Conservation (phyloP, 192 early-diverging fungal genomes). For the Pilobolus umbonatus region DNA sequence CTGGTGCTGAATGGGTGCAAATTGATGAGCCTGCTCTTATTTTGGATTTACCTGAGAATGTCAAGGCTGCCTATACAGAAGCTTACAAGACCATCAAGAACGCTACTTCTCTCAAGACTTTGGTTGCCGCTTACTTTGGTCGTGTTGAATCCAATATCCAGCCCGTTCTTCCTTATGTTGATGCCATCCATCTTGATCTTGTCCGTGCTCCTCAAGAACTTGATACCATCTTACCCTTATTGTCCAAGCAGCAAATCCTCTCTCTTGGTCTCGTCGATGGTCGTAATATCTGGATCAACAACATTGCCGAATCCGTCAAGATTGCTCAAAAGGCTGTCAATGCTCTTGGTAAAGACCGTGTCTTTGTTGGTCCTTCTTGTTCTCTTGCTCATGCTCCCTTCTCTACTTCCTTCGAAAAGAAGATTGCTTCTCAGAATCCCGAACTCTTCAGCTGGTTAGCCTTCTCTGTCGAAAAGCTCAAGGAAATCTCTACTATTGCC, state of each 20-base stretch:
- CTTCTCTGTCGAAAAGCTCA: conserved; percentile 90
- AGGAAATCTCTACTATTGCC: conserved; percentile 73
- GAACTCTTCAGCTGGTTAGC: conserved; percentile 90
- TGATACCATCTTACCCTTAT: conserved; percentile 58
- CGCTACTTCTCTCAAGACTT: conserved; percentile 56
- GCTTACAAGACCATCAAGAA: conserved; percentile 63
- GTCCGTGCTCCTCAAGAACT: conserved; percentile 80
- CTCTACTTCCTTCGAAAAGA: conserved; percentile 71
- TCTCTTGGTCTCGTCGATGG: conserved; percentile 95
- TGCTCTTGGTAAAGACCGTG: conserved; percentile 64
- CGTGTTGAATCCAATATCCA: conserved; percentile 72
- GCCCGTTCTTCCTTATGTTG: conserved; percentile 68
- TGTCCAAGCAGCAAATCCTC: conserved; percentile 61
- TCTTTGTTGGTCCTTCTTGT: conserved; percentile 88
- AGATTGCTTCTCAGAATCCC: conserved; percentile 63
- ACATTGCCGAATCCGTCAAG: conserved; percentile 69
- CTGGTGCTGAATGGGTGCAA: conserved; percentile 83
- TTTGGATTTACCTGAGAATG: conserved; percentile 50
- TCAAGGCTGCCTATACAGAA: conserved; percentile 48
- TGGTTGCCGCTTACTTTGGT: conserved; percentile 95
- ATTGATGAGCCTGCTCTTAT: conserved; percentile 79
- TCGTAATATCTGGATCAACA: conserved; percentile 97
- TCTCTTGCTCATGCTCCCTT: conserved; percentile 91
- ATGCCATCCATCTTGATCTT: conserved; percentile 89
- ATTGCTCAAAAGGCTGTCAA: conserved; percentile 61